Evolutionary conservation across 257 asterid species (phyloP).

Genomic region (Ajuga chamaepitys): DNA sequence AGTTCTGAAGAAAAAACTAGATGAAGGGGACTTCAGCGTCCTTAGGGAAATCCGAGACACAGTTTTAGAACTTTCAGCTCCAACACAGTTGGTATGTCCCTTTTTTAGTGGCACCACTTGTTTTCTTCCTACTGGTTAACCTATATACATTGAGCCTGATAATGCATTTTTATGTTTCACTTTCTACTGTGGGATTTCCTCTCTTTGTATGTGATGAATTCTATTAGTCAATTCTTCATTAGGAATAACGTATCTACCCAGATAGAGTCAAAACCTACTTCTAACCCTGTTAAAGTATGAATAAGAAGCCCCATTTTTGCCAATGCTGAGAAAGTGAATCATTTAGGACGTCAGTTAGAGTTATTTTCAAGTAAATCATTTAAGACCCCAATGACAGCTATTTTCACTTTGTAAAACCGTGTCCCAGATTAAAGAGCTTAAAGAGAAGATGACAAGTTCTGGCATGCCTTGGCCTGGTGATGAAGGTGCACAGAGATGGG

Average conservation of each 20-base stretch:
- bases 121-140: slow-evolving; percentile 1
- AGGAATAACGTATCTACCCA: background rate
- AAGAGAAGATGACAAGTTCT: slow-evolving; percentile 78
- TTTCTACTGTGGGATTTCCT: background rate
- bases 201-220: background rate
- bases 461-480: slow-evolving; percentile 99
- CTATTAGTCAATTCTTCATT: background rate
- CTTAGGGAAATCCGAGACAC: slow-evolving; percentile 74
- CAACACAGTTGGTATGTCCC: slow-evolving; percentile 66
- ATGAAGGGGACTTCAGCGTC: slow-evolving; percentile 49
- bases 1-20: slow-evolving; percentile 43
- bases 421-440: slow-evolving; percentile 77
- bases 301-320: background rate
- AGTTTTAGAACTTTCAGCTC: slow-evolving; percentile 80
- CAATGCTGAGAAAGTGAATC: slow-evolving; percentile 9
- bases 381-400: background rate
- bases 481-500: slow-evolving; percentile 93
- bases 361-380: slow-evolving; percentile 11
- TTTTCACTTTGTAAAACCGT: slow-evolving; percentile 17
- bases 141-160: background rate
- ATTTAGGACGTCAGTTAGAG: background rate
- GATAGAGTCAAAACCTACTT: background rate
- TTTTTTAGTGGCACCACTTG: slow-evolving; percentile 4
- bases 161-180: background rate
- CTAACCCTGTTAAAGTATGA: background rate